A percentile compares a stretch with the other conserved stretches of the same genome.
Evolutionary conservation across 2,329 filamentous ascomycete genomes (phyloP).

Genomic region (Fulvia fulva): DNA sequence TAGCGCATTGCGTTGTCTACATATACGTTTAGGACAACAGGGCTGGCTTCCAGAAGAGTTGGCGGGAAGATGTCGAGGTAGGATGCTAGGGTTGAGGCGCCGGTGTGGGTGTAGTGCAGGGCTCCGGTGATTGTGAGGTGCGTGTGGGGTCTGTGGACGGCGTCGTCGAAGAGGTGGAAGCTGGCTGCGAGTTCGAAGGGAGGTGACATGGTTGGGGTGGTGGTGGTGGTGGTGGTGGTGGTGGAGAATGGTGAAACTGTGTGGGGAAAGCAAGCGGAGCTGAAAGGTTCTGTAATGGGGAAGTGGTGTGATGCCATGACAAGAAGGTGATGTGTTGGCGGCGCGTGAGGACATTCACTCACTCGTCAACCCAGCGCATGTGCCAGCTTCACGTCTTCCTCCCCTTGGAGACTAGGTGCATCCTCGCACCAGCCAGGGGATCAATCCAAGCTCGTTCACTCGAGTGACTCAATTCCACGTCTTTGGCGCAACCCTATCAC

Average conservation of each 20-base stretch:
- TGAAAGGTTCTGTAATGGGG: too few relatives aligned
- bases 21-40: background rate
- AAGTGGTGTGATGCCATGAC: too few relatives aligned
- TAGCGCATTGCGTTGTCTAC: background rate
- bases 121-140: background rate
- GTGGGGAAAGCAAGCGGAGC: background rate
- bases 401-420: too few relatives aligned
- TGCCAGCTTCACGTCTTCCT: too few relatives aligned
- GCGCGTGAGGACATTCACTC: too few relatives aligned
- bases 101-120: background rate
- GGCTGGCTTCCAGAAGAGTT: background rate
- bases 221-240: background rate
- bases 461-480: too few relatives aligned
- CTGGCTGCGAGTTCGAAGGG: background rate
- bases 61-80: background rate
- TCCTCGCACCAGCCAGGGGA: too few relatives aligned
- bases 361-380: too few relatives aligned
- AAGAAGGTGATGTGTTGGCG: too few relatives aligned
- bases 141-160: background rate
- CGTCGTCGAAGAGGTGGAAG: background rate
- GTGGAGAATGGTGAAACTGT: background rate
- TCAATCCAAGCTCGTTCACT: too few relatives aligned
- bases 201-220: background rate
- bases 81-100: background rate
- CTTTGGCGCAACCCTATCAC: too few relatives aligned